phyloP scores from a whole-genome alignment of 208 protist species.

The Trichomonas vaginalis region DNA sequence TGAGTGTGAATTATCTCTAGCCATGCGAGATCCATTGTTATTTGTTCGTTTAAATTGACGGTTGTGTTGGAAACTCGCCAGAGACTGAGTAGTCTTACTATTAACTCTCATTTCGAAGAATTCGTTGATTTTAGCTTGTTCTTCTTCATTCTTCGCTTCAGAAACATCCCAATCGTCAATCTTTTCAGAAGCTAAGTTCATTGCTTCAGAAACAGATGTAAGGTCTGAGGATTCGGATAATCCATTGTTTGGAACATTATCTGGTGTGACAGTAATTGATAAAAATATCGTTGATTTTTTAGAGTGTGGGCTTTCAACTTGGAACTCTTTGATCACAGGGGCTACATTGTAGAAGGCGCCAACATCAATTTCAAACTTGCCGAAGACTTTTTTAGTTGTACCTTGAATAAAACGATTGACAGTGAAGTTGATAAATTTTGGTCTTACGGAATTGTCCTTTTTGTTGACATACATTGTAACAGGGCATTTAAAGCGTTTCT shows the following conservation, averaged over 20 bases:
- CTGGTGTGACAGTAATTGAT: neutral
- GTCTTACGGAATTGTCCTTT: neutral
- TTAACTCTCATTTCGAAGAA: neutral
- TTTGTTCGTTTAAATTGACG: neutral
- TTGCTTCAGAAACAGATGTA: neutral
- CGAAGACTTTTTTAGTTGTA: neutral
- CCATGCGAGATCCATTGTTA: neutral
- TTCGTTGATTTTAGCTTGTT: neutral
- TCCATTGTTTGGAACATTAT: neutral
- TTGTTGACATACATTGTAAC: neutral
- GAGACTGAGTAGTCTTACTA: neutral
- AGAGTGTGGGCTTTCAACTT: neutral
- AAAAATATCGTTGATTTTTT: neutral
- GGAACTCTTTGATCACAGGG: neutral
- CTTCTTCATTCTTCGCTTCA: neutral
- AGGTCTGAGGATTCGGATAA: neutral
- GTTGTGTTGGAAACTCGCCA: neutral
- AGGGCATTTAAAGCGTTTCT: neutral
- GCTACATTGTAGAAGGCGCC: neutral
- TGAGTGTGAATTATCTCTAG: neutral
- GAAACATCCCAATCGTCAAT: neutral
- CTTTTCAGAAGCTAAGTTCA: neutral
- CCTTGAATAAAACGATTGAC: neutral
- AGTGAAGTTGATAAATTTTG: neutral
- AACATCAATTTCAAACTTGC: neutral